phyloP scores from a whole-genome alignment of 1,284 basidiomycete species.

The Tilletia indica region DNA sequence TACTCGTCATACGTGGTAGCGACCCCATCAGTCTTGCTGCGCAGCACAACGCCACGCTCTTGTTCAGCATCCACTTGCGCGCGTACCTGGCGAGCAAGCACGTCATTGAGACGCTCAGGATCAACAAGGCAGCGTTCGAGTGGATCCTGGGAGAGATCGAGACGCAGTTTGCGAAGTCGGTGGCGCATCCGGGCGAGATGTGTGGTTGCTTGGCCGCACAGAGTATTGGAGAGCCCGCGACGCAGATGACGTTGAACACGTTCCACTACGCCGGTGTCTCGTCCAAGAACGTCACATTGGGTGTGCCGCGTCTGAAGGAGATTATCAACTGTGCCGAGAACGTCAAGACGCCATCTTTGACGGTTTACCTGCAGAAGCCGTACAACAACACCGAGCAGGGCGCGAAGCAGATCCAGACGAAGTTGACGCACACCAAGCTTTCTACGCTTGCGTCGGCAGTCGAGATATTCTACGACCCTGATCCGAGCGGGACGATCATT shows the following conservation, averaged over 20 bases:
- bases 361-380: conserved; percentile 67
- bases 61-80: conserved; percentile 73
- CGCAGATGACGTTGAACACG: conserved; percentile 94
- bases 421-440: conserved; percentile 89
- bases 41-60: conserved; percentile 83
- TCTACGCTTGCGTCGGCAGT: conserved; percentile 92
- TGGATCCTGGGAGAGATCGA: conserved; percentile 98
- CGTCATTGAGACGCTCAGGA: conserved; percentile 52
- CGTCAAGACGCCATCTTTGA: conserved; percentile 95
- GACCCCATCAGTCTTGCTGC: conserved; percentile 70
- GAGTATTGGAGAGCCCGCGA: conserved; percentile 98
- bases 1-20: conserved; percentile 71
- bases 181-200: conserved; percentile 96
- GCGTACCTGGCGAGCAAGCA: conserved; percentile 53
- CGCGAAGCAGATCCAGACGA: conserved; percentile 86
- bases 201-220: conserved; percentile 96
- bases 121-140: conserved; percentile 74
- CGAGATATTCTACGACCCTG: conserved; percentile 97
- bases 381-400: conserved; percentile 52
- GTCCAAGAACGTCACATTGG: conserved; percentile 94
- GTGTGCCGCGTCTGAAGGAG: conserved; percentile 95
- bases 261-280: conserved; percentile 99
- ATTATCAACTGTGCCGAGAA: conserved; percentile 99
- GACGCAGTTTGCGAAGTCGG: conserved; percentile 67
- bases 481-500: conserved; percentile 86